A percentile compares a stretch with the other conserved stretches of the same genome.
These are phyloP conservation scores for Geotrichum cucujoidarum DNA, from an alignment of 1,139 yeast genomes.

Conservation along the genomic window DNA sequence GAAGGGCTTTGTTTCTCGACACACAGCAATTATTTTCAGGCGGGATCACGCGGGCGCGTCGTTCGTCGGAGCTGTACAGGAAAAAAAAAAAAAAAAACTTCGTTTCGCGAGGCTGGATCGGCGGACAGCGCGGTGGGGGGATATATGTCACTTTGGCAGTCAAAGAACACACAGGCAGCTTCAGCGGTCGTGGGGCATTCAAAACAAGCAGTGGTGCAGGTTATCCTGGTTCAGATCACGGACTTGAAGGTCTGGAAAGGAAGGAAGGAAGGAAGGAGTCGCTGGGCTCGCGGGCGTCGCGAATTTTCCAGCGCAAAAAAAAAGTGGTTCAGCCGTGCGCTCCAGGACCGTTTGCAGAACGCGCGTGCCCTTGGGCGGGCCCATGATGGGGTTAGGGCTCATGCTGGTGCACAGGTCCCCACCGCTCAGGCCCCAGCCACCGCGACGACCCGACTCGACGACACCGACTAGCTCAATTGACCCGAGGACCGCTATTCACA, in stretches of 20 bases:
- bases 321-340: too few species aligned
- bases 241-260: not conserved
- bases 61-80: not conserved
- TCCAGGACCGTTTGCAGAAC: too few species aligned
- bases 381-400: not conserved
- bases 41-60: too few species aligned
- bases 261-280: not conserved
- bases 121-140: not conserved
- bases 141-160: conserved; percentile 6
- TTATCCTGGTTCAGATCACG: too few species aligned
- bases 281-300: not conserved
- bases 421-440: conserved; percentile 6
- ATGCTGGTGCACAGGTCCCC: too few species aligned
- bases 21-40: too few species aligned
- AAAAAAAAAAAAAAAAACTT: too few species aligned
- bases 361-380: too few species aligned
- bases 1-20: too few species aligned
- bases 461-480: too few species aligned
- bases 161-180: conserved; percentile 6
- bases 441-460: not conserved
- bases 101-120: not conserved
- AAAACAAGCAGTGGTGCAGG: not conserved
- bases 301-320: not conserved
- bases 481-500: too few species aligned
- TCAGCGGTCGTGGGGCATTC: not conserved